These are phyloP conservation scores for Tanacetum coccineum DNA, from an alignment of 129 eudicot species.

Conservation along the genomic window DNA sequence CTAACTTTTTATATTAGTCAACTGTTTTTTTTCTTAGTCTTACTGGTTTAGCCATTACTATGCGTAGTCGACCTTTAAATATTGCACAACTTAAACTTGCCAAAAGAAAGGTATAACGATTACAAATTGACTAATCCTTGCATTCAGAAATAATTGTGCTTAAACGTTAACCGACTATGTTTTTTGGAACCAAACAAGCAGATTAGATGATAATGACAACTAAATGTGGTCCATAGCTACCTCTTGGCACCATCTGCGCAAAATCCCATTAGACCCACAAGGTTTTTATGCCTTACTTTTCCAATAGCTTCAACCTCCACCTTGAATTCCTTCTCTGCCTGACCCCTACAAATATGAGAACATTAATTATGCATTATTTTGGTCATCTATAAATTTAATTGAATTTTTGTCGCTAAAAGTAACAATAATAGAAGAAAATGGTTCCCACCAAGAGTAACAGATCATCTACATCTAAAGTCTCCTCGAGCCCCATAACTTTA, in stretches of 20 bases:
- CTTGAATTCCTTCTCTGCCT: constrained; percentile 92
- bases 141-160: background rate
- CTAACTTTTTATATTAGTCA: background rate
- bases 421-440: background rate
- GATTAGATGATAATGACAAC: background rate
- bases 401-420: too few relatives aligned
- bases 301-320: constrained; percentile 99
- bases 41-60: constrained; percentile 2
- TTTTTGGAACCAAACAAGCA: background rate
- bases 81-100: background rate
- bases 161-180: background rate
- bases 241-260: constrained; percentile 87
- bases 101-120: background rate
- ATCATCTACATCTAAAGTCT: constrained; percentile 11
- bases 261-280: constrained; percentile 83
- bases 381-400: background rate
- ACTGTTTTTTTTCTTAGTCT: background rate
- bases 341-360: constrained; percentile 59
- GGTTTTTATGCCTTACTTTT: constrained; percentile 96
- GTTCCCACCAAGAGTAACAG: constrained; percentile 14
- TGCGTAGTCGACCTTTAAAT: background rate
- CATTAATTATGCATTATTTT: constrained; percentile 8
- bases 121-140: background rate
- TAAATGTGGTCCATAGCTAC: constrained; percentile 30
- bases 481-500: constrained; percentile 22